phyloP scores from a whole-genome alignment of 2,329 filamentous ascomycete species.

The Sclerotiophoma versabilis region DNA sequence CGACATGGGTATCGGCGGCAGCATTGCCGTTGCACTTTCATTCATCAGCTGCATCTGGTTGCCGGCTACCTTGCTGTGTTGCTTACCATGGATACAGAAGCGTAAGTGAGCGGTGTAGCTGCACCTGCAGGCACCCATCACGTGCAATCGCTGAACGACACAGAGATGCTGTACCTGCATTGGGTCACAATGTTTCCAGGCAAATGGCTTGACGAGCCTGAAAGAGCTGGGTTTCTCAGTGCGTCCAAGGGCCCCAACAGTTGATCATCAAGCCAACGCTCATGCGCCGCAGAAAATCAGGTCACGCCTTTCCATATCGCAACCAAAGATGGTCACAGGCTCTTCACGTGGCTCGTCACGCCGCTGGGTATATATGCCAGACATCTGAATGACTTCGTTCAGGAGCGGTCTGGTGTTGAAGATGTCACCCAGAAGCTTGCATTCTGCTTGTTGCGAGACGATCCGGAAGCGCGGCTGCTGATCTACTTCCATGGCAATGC shows the following conservation, averaged over 20 bases:
- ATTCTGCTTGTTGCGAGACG: conserved; percentile 59
- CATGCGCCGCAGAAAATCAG: conserved; percentile 70
- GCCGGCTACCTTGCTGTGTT: conserved; percentile 43
- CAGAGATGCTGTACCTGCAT: conserved; percentile 48
- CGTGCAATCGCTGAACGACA: conserved; percentile 1
- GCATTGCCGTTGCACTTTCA: conserved; percentile 25
- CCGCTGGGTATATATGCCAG: conserved; percentile 77
- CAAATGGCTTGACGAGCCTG: conserved; percentile 45
- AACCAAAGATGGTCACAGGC: conserved; percentile 75
- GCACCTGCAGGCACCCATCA: background rate
- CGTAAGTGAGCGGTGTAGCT: conserved; percentile 31
- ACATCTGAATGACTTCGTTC: conserved; percentile 71
- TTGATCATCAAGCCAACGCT: conserved; percentile 10
- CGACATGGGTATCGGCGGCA: conserved; percentile 15
- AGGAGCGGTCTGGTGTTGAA: conserved; percentile 47
- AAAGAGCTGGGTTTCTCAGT: conserved; percentile 49
- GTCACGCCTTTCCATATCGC: conserved; percentile 80
- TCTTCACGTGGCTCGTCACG: conserved; percentile 93
- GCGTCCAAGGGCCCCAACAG: conserved; percentile 10
- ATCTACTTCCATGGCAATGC: conserved; percentile 67
- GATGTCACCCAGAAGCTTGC: conserved; percentile 58
- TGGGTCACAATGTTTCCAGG: conserved; percentile 46
- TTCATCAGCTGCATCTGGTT: conserved; percentile 46
- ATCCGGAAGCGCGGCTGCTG: conserved; percentile 62
- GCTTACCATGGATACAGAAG: conserved; percentile 48